phyloP scores from a whole-genome alignment of 2,329 filamentous ascomycete genomes.

The Fusarium sp. region DNA sequence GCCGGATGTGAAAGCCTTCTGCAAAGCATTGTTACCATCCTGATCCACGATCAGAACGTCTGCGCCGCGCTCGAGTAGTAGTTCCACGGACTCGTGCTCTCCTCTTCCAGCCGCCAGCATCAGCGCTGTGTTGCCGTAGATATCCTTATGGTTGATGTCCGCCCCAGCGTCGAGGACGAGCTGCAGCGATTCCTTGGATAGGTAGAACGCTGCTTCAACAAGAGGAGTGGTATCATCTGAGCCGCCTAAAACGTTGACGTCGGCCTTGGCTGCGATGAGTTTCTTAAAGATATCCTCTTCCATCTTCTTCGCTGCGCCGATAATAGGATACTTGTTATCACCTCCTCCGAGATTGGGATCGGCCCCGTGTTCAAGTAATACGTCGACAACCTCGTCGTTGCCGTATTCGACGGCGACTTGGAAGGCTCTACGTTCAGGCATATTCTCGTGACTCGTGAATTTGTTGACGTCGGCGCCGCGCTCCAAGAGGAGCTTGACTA shows the following conservation, averaged over 20 bases:
- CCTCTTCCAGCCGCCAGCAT: slow-evolving; percentile 52
- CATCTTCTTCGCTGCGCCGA: slow-evolving; percentile 52
- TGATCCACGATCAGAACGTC: slow-evolving; percentile 21
- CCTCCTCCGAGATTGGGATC: slow-evolving; percentile 55
- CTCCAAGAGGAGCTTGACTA: slow-evolving; percentile 52
- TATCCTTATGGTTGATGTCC: slow-evolving; percentile 52
- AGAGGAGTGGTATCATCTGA: slow-evolving; percentile 52
- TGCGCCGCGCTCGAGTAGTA: slow-evolving; percentile 27
- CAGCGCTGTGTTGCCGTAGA: slow-evolving; percentile 54
- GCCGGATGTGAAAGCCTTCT: not conserved
- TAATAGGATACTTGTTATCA: slow-evolving; percentile 50
- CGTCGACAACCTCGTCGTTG: slow-evolving; percentile 51
- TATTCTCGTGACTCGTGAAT: slow-evolving; percentile 43
- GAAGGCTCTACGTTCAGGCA: slow-evolving; percentile 53
- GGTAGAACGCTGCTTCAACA: slow-evolving; percentile 52
- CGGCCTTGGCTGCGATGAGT: slow-evolving; percentile 52
- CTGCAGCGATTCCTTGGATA: slow-evolving; percentile 49
- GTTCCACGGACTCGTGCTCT: slow-evolving; percentile 38
- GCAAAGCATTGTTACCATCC: slow-evolving; percentile 8
- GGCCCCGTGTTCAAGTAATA: slow-evolving; percentile 53
- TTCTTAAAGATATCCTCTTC: slow-evolving; percentile 53
- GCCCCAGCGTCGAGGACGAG: slow-evolving; percentile 53
- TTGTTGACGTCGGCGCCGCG: slow-evolving; percentile 53
- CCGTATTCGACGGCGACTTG: slow-evolving; percentile 55
- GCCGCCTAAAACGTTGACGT: slow-evolving; percentile 53